Percentiles rank a stretch among this genome's conserved stretches.
phyloP scores from a whole-genome alignment of 192 early-diverging fungal genomes.

The Linnemannia exigua region DNA sequence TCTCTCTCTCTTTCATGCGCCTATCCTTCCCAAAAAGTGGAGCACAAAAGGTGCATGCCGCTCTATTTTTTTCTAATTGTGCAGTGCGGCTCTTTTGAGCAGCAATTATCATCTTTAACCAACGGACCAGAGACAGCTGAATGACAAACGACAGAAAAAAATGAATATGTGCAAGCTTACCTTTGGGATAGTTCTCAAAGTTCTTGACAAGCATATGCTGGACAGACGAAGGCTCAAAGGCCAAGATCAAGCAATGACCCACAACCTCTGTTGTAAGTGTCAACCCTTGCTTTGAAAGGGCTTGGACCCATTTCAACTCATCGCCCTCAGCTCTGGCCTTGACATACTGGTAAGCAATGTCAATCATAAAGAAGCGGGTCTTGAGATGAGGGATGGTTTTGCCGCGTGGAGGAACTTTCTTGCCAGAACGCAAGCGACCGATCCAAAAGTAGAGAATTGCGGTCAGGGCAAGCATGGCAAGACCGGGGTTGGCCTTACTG shows the following conservation, averaged over 20 bases:
- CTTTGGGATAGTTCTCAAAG: slow-evolving; percentile 58
- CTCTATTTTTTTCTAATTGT: too few relatives aligned
- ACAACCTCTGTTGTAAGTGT: slow-evolving; percentile 35
- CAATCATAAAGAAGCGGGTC: slow-evolving; percentile 32
- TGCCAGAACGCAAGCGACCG: slow-evolving; percentile 38
- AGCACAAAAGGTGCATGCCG: background rate
- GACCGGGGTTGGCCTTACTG: slow-evolving; percentile 40
- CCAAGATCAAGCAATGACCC: slow-evolving; percentile 42
- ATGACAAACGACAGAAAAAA: background rate
- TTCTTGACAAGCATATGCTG: slow-evolving; percentile 58
- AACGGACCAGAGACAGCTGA: background rate
- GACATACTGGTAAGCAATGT: slow-evolving; percentile 32
- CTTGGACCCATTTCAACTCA: slow-evolving; percentile 48
- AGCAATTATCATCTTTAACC: background rate
- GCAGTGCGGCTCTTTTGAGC: background rate
- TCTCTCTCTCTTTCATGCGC: background rate
- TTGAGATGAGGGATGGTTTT: slow-evolving; percentile 35
- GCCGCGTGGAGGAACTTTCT: slow-evolving; percentile 34
- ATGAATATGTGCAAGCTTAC: slow-evolving; percentile 5
- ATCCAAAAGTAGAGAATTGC: slow-evolving; percentile 51
- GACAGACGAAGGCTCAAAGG: slow-evolving; percentile 54
- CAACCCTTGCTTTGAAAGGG: slow-evolving; percentile 31
- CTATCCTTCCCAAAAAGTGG: background rate
- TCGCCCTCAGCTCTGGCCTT: slow-evolving; percentile 31
- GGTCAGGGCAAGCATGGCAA: slow-evolving; percentile 49